phyloP scores from a whole-genome alignment of 495 filamentous ascomycete species.

The Tuber microsphaerosporum region DNA sequence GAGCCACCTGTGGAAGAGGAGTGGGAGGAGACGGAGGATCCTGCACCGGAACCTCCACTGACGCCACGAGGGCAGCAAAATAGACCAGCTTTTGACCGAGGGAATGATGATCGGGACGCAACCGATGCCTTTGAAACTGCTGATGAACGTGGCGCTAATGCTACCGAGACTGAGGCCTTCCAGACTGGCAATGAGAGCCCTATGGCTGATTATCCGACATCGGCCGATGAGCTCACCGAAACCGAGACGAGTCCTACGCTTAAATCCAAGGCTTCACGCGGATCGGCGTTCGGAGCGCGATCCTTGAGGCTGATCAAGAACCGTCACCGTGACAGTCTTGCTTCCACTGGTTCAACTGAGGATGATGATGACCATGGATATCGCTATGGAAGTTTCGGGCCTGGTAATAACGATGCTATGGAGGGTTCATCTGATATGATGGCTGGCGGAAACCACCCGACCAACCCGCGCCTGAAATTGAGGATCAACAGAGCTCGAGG shows the following conservation, averaged over 20 bases:
- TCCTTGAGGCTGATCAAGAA: slow-evolving; percentile 45
- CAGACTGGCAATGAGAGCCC: slow-evolving; percentile 80
- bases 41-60: slow-evolving; percentile 16
- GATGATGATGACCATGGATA: slow-evolving; percentile 66
- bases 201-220: slow-evolving; percentile 57
- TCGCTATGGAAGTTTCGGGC: slow-evolving; percentile 16
- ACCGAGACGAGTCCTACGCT: slow-evolving; percentile 60
- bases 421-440: slow-evolving; percentile 11
- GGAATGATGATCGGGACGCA: slow-evolving; percentile 43
- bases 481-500: slow-evolving; percentile 33
- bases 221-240: slow-evolving; percentile 74
- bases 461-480: slow-evolving; percentile 34
- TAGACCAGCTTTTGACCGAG: slow-evolving; percentile 41
- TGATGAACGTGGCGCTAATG: slow-evolving; percentile 70
- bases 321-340: slow-evolving; percentile 60
- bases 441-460: slow-evolving; percentile 15
- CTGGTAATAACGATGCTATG: slow-evolving; percentile 5
- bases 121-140: slow-evolving; percentile 78
- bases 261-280: slow-evolving; percentile 41
- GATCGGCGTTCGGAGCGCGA: slow-evolving; percentile 43
- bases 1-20: slow-evolving; percentile 56
- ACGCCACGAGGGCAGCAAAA: slow-evolving; percentile 17
- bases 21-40: slow-evolving; percentile 72
- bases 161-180: slow-evolving; percentile 85
- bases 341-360: slow-evolving; percentile 85